These are phyloP conservation scores for Clonostachys byssicola DNA, from an alignment of 2,329 filamentous ascomycete species.

Conservation along the genomic window DNA sequence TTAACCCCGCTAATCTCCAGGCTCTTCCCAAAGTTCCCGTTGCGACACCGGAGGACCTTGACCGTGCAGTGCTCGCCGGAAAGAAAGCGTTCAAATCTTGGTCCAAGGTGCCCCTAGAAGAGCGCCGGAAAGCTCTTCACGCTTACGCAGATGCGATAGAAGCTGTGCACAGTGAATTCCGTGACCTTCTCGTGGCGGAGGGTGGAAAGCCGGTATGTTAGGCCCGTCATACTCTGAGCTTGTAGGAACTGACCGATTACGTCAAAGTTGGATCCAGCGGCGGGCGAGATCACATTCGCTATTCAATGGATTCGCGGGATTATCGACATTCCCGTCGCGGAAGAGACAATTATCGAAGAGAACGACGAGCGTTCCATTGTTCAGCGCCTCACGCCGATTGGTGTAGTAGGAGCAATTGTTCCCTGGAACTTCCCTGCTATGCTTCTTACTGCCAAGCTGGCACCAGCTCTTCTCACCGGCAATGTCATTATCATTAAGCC, in stretches of 20 bases:
- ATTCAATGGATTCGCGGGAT: conserved; percentile 17
- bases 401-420: conserved; percentile 52
- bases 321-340: conserved; percentile 13
- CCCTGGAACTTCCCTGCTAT: conserved; percentile 57
- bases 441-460: conserved; percentile 48
- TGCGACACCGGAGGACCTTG: conserved; percentile 2
- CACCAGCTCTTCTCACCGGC: conserved; percentile 51
- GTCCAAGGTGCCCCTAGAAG: neutral
- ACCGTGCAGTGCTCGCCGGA: conserved; percentile 2
- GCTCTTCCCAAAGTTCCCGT: conserved; percentile 2
- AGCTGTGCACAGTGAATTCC: neutral
- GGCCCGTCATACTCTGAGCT: too few species aligned
- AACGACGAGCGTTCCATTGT: conserved; percentile 11
- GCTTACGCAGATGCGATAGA: conserved; percentile 3
- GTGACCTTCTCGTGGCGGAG: conserved; percentile 1
- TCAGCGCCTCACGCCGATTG: conserved; percentile 32
- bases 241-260: too few species aligned
- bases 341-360: conserved; percentile 17
- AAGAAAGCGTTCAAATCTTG: conserved; percentile 1
- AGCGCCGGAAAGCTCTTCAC: neutral
- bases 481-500: conserved; percentile 53
- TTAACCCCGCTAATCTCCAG: conserved; percentile 3
- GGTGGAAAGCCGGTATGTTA: conserved; percentile 2
- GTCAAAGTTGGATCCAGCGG: neutral
- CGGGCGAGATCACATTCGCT: neutral